Evolutionary conservation across 805 yeast species (phyloP).

Genomic region (Blastobotrys peoriensis): DNA sequence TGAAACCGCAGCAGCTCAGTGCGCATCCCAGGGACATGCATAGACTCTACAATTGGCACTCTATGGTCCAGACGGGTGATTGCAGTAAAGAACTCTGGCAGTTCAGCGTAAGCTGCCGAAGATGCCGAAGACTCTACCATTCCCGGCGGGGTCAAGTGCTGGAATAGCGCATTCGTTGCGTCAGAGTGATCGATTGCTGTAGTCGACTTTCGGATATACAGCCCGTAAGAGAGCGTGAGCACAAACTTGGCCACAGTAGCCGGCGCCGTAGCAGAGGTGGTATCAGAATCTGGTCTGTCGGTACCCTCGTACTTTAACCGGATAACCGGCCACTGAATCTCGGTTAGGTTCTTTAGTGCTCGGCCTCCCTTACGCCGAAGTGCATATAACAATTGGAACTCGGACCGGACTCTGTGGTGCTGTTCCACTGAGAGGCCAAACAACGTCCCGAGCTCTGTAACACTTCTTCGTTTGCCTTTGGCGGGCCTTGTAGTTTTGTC

Average conservation of each 20-base stretch:
- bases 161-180: neutral
- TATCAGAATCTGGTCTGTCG: no score
- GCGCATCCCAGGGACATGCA: slow-evolving; percentile 6
- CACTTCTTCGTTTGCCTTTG: neutral
- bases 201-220: neutral
- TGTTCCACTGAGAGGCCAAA: neutral
- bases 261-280: slow-evolving; percentile 1
- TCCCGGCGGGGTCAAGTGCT: neutral
- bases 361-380: neutral
- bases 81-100: neutral
- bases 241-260: neutral
- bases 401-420: neutral
- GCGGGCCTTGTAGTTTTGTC: neutral
- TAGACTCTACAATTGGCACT: slow-evolving; percentile 3
- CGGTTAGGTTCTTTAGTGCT: neutral
- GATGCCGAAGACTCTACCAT: neutral
- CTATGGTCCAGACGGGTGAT: neutral
- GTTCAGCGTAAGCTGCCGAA: neutral
- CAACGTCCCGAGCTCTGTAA: neutral
- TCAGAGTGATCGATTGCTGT: neutral
- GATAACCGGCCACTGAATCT: neutral
- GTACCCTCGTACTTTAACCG: neutral
- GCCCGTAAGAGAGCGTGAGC: neutral
- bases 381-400: neutral
- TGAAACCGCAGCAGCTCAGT: slow-evolving; percentile 29